phyloP scores from a whole-genome alignment of 345 rosid species.

The Capsella bursapastoris region DNA sequence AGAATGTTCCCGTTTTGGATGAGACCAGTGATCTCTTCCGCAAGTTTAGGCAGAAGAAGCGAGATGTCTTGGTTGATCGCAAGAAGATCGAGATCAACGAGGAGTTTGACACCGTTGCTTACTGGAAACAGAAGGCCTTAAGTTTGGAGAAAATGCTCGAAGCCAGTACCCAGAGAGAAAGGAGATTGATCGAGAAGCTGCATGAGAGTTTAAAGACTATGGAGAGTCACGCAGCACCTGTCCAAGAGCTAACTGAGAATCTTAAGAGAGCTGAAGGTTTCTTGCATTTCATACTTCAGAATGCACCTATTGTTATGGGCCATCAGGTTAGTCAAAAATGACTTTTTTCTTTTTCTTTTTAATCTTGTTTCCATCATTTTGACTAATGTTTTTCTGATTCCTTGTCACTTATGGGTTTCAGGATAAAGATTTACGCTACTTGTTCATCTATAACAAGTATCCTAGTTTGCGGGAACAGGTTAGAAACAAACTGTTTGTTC shows the following conservation, averaged over 20 bases:
- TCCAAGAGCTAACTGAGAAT: constrained; percentile 84
- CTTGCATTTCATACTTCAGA: constrained; percentile 90
- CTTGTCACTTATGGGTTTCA: constrained; percentile 44
- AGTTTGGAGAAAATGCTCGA: constrained; percentile 71
- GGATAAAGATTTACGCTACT: constrained; percentile 89
- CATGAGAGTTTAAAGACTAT: constrained; percentile 66
- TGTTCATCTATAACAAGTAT: constrained; percentile 91
- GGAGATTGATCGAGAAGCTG: constrained; percentile 64
- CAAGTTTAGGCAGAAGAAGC: constrained; percentile 61
- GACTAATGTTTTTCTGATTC: constrained; percentile 22
- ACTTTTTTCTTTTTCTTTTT: not conserved
- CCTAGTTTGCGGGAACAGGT: constrained; percentile 87
- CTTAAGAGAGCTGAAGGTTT: constrained; percentile 90
- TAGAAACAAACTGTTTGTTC: constrained; percentile 20
- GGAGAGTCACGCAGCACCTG: constrained; percentile 78
- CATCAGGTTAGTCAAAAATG: constrained; percentile 64
- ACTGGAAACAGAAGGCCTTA: constrained; percentile 78
- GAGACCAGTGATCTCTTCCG: constrained; percentile 62
- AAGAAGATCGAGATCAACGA: constrained; percentile 68
- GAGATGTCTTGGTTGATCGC: constrained; percentile 53
- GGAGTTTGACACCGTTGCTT: constrained; percentile 69
- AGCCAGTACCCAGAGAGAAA: constrained; percentile 78
- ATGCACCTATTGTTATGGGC: constrained; percentile 91
- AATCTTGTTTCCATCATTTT: not conserved
- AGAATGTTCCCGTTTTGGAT: constrained; percentile 64